Evolutionary conservation across 768 basidiomycete genomes (phyloP).

Genomic region (Suillus ampliporus): DNA sequence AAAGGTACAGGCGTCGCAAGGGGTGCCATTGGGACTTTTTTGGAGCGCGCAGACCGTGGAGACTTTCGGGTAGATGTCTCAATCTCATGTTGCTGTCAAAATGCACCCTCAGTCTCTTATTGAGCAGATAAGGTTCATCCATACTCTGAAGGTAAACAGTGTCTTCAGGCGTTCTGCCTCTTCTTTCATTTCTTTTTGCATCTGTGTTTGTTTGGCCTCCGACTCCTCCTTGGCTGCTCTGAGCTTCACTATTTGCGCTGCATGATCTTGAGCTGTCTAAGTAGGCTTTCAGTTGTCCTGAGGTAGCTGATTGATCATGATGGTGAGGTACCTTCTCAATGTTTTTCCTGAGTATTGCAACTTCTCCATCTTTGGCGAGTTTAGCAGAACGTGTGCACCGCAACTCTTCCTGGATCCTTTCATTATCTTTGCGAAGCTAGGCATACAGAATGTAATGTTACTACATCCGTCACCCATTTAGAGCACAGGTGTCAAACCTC

Average conservation of each 20-base stretch:
- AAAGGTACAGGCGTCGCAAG: slow-evolving; percentile 47
- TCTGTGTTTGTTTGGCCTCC: slow-evolving; percentile 56
- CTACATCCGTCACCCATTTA: slow-evolving; percentile 17
- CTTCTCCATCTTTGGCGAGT: slow-evolving; percentile 73
- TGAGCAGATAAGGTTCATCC: slow-evolving; percentile 20
- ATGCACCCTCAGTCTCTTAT: slow-evolving; percentile 18
- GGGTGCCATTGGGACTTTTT: slow-evolving; percentile 41
- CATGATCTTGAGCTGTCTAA: slow-evolving; percentile 66
- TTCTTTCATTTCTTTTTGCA: slow-evolving; percentile 67
- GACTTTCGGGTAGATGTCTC: slow-evolving; percentile 61
- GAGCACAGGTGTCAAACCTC: slow-evolving; percentile 45
- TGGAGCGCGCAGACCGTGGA: slow-evolving; percentile 51
- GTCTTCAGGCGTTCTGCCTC: slow-evolving; percentile 76
- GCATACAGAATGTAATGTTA: slow-evolving; percentile 17
- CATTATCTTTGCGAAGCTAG: slow-evolving; percentile 59
- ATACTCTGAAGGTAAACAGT: slow-evolving; percentile 71
- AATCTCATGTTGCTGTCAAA: slow-evolving; percentile 66
- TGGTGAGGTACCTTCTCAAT: slow-evolving; percentile 62
- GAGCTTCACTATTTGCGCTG: slow-evolving; percentile 58
- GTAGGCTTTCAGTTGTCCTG: slow-evolving; percentile 1
- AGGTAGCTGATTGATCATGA: background rate
- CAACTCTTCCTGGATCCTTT: slow-evolving; percentile 49
- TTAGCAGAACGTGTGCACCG: slow-evolving; percentile 55
- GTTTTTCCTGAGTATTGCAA: slow-evolving; percentile 64
- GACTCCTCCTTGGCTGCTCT: slow-evolving; percentile 65